Percentiles rank a stretch among this genome's conserved stretches.
Conservation (phyloP, 495 filamentous ascomycete species). For the Penicillium diatomitis region DNA sequence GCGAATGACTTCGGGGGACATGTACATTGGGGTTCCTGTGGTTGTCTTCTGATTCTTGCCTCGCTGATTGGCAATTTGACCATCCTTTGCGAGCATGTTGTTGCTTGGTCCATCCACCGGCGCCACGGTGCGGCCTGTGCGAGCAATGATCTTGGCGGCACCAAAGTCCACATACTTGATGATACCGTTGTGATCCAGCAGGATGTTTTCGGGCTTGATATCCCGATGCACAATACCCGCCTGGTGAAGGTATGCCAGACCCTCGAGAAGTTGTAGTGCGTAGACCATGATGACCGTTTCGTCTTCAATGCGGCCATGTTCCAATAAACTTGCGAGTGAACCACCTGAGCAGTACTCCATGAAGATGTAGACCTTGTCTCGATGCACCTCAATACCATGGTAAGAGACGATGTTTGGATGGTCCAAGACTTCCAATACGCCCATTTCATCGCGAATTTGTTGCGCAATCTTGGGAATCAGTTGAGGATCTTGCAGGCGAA, state of each 20-base stretch:
- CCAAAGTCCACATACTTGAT: constrained; percentile 99
- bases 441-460: constrained; percentile 96
- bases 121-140: constrained; percentile 80
- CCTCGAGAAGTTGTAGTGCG: constrained; percentile 89
- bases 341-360: constrained; percentile 99
- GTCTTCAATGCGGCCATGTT: constrained; percentile 95
- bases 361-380: constrained; percentile 98
- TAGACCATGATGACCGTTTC: constrained; percentile 98
- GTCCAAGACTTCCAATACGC: constrained; percentile 85
- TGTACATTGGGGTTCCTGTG: constrained; percentile 99
- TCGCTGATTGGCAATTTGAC: constrained; percentile 22
- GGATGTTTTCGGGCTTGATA: constrained; percentile 98
- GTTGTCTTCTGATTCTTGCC: constrained; percentile 75
- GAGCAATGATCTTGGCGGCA: constrained; percentile 92
- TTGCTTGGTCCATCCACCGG: constrained; percentile 45
- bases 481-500: constrained; percentile 92
- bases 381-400: constrained; percentile 94
- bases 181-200: constrained; percentile 93
- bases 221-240: constrained; percentile 86
- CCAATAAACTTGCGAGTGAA: constrained; percentile 79
- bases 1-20: constrained; percentile 98
- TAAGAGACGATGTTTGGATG: constrained; percentile 98
- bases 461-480: constrained; percentile 86
- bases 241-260: constrained; percentile 89
- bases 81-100: constrained; percentile 24